Percentiles rank a stretch among this genome's conserved stretches.
phyloP scores from a whole-genome alignment of 2,329 filamentous ascomycete species.

The Xylariaceae sp. region DNA sequence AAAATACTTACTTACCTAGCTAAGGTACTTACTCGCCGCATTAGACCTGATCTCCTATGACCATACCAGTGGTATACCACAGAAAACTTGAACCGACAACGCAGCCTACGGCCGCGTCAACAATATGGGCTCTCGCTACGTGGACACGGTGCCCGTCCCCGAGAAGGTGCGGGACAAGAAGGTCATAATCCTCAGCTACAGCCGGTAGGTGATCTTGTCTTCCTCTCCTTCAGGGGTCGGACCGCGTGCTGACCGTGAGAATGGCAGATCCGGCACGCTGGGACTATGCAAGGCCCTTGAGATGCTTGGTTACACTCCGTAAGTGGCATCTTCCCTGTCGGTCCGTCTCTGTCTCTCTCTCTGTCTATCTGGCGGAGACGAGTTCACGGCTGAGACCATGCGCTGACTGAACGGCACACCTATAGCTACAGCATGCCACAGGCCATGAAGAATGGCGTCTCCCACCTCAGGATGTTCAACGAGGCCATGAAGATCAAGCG shows the following conservation, averaged over 20 bases:
- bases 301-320: constrained; percentile 5
- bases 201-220: constrained; percentile 3
- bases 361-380: no score
- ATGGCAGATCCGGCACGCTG: constrained; percentile 6
- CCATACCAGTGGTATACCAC: no score
- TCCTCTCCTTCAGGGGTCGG: background rate
- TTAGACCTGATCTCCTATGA: no score
- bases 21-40: no score
- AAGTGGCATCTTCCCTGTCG: constrained; percentile 1
- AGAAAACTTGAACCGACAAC: no score
- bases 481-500: constrained; percentile 6
- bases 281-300: constrained; percentile 7
- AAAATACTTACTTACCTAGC: no score
- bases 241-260: background rate
- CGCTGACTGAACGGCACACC: background rate
- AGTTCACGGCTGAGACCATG: no score
- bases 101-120: no score
- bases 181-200: constrained; percentile 5
- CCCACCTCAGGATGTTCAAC: constrained; percentile 7
- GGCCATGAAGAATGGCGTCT: constrained; percentile 2
- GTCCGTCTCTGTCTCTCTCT: no score
- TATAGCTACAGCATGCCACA: constrained; percentile 4
- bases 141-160: constrained; percentile 3
- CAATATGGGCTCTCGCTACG: no score
- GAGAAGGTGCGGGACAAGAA: constrained; percentile 4